phyloP scores from a whole-genome alignment of 768 basidiomycete genomes.

The Lentinula raphanica region DNA sequence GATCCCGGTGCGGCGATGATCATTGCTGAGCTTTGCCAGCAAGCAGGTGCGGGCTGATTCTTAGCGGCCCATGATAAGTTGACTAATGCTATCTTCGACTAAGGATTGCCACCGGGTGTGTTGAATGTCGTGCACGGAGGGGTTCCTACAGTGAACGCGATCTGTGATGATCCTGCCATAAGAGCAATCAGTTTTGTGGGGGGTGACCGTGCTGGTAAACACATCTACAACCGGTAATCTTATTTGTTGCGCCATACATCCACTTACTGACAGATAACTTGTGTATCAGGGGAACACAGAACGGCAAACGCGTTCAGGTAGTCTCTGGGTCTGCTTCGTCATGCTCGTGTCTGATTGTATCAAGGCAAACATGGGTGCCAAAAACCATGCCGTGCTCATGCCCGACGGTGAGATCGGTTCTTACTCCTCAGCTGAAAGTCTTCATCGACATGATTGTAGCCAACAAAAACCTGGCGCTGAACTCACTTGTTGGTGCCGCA shows the following conservation, averaged over 20 bases:
- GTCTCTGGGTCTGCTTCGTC: not conserved
- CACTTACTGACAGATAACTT: conserved; percentile 3
- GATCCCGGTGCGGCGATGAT: conserved; percentile 98
- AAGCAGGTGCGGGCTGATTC: conserved; percentile 51
- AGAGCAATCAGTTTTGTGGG: conserved; percentile 97
- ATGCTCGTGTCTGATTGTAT: not conserved
- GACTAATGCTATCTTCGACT: not conserved
- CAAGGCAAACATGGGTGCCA: conserved; percentile 77
- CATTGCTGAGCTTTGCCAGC: conserved; percentile 89
- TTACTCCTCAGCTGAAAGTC: not conserved
- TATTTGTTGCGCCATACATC: not conserved
- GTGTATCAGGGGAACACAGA: conserved; percentile 62
- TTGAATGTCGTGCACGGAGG: conserved; percentile 91
- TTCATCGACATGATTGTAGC: conserved; percentile 38
- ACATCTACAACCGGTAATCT: conserved; percentile 81
- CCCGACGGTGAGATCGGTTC: conserved; percentile 64
- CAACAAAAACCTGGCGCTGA: conserved; percentile 87
- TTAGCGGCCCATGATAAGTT: not conserved
- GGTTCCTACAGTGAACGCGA: conserved; percentile 84
- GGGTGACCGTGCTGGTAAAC: conserved; percentile 85
- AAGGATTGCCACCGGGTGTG: conserved; percentile 83
- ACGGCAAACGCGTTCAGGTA: conserved; percentile 86
- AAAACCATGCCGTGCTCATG: conserved; percentile 93
- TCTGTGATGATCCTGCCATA: conserved; percentile 88
- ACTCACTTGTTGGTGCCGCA: conserved; percentile 89